A percentile compares a stretch with the other conserved stretches of the same genome.
Evolutionary conservation across 2,329 filamentous ascomycete species (phyloP).

Genomic region (Paraconiothyrium sp.): DNA sequence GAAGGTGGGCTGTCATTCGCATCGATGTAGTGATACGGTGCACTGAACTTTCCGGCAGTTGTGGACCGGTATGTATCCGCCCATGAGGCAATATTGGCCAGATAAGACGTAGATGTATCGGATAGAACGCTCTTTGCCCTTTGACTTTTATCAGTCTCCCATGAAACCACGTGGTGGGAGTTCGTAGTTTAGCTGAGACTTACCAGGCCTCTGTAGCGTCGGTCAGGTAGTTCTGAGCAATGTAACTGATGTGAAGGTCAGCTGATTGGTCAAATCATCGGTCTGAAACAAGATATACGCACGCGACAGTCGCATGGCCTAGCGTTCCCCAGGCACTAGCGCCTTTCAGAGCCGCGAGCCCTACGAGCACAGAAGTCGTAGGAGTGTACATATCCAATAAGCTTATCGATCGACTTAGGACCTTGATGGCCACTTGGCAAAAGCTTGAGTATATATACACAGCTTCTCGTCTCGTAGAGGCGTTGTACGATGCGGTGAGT

Average conservation of each 20-base stretch:
- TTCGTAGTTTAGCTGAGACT: background rate
- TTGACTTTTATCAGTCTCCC: background rate
- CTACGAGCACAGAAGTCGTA: slow-evolving; percentile 1
- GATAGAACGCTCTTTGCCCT: slow-evolving; percentile 1
- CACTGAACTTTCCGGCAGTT: background rate
- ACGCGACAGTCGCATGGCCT: slow-evolving; percentile 3
- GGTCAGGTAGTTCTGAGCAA: slow-evolving; percentile 6
- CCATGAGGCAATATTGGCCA: slow-evolving; percentile 5
- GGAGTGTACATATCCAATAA: slow-evolving; percentile 2
- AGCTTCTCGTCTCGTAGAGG: background rate
- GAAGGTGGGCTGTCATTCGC: slow-evolving; percentile 1
- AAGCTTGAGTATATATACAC: slow-evolving; percentile 5
- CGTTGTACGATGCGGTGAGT: background rate
- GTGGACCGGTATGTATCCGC: slow-evolving; percentile 4
- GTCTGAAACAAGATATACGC: background rate
- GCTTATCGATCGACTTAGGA: background rate
- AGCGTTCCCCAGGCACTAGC: slow-evolving; percentile 4
- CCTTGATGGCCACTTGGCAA: slow-evolving; percentile 6
- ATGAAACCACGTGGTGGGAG: background rate
- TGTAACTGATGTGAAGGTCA: background rate
- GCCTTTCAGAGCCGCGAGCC: background rate
- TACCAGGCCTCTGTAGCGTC: slow-evolving; percentile 1
- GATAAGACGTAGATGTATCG: background rate
- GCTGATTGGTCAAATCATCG: background rate
- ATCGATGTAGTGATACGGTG: slow-evolving; percentile 2